phyloP scores from a whole-genome alignment of 2,329 filamentous ascomycete genomes.

The Cercospora citrullina region DNA sequence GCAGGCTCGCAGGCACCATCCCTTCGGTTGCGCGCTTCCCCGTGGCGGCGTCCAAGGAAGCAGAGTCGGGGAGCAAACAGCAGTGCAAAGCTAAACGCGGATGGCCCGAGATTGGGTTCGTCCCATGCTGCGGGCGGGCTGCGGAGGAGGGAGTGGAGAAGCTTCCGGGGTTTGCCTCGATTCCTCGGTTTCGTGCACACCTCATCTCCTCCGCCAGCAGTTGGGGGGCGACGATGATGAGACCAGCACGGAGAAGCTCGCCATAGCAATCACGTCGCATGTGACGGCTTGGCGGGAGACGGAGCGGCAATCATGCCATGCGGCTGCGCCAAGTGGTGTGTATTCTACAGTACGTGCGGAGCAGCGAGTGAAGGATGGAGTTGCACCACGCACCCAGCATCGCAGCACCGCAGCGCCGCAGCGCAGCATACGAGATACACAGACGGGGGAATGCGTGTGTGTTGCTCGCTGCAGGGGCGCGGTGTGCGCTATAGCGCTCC shows the following conservation, averaged over 20 bases:
- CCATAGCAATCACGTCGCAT: neutral
- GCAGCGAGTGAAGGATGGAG: neutral
- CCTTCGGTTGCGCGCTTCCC: constrained; percentile 12
- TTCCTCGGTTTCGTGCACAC: neutral
- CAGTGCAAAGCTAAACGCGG: neutral
- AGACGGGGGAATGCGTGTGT: neutral
- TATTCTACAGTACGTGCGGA: too few relatives aligned
- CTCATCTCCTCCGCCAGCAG: constrained; percentile 1
- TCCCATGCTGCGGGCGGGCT: constrained; percentile 4
- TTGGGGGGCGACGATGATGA: neutral
- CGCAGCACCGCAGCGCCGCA: too few relatives aligned
- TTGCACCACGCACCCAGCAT: neutral
- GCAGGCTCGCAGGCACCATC: neutral
- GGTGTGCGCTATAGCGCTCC: neutral
- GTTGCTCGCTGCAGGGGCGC: constrained; percentile 1
- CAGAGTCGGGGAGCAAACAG: neutral
- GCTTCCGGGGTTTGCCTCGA: neutral
- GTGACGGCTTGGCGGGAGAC: neutral
- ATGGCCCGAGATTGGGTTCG: constrained; percentile 8
- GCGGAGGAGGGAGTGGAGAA: neutral
- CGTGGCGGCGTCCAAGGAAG: constrained; percentile 3
- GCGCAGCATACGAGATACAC: neutral
- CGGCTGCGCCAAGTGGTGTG: neutral
- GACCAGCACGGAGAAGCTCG: constrained; percentile 10
- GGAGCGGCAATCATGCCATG: neutral